Base-by-base conservation (phyloP, 495 filamentous ascomycete genomes). In the Evernia prunastri region DNA sequence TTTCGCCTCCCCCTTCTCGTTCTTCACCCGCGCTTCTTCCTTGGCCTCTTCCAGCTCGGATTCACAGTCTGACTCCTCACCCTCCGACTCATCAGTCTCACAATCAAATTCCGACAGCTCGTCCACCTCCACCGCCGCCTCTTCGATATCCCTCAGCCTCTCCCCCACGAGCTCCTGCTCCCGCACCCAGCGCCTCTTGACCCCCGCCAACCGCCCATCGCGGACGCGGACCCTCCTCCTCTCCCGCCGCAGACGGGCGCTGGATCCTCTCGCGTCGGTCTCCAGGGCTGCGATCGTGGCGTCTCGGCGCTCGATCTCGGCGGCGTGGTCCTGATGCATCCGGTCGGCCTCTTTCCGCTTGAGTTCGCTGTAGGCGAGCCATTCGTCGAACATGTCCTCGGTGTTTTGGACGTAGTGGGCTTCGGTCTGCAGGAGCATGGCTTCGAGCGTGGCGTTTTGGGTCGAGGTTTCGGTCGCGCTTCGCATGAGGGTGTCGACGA, bases 331-430 rank as follows among this genome's bases (percentile, higher is more conserved):
- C 29, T 31, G 1, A 12, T 17, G 15, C 11, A 54, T 54, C n/a
- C 51, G 33, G 8, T 33, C 5, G 0, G 33, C 29, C 2, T 54
- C 51, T 7, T 0, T 54, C 15, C 51, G 51, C 20, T 54, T 54
- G 1, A 33, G 1, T 33, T 33, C 29, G 29, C 20, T 54, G 51
- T 54, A 54, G 51, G 51, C 17, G 4, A 54, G 51, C 51, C 51
- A 54, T 33, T 54, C 51, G 29, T 54, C 51, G 17, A 54, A 54
- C 51, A 54, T 54, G 51, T 54, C 51, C 18, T 54, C 51, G 15
- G 51, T 33, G 29, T 54, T 4, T n/a, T 54, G 18, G 51, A 54
- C 9, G 29, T 54, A 33, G 0, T 33, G 27, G 27, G 51, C 15
- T 33, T 54, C 51, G 3, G 33, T 54, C 5, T 54, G 33, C 29